Conservation (phyloP, 306 rosid genomes). For the Vigna angularis region DNA sequence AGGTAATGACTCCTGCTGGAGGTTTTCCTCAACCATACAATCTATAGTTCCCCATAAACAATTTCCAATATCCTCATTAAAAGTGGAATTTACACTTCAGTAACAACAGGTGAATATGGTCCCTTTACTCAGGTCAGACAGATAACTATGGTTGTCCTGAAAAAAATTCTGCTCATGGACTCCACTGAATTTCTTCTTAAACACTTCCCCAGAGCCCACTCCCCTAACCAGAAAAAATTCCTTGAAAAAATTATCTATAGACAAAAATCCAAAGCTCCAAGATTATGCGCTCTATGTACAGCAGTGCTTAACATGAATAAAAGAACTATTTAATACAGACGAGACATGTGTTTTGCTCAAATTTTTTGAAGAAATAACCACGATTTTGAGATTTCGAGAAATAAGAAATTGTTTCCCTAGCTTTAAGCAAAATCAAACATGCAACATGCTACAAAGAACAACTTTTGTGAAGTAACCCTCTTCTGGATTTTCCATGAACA, state of each 20-base stretch:
- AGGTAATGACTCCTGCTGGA: background rate
- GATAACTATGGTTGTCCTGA: background rate
- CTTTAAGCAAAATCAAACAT: background rate
- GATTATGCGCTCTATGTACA: background rate
- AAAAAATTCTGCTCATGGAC: background rate
- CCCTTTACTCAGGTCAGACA: conserved; percentile 9
- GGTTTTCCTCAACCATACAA: background rate
- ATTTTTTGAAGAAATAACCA: no score
- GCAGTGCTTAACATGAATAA: background rate
- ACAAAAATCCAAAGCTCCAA: background rate
- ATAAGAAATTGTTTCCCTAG: background rate
- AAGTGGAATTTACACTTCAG: background rate
- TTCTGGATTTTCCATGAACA: background rate
- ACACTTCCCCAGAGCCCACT: background rate
- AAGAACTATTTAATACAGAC: background rate
- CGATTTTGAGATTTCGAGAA: background rate
- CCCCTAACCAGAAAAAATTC: background rate
- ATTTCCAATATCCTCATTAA: background rate
- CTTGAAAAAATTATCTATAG: background rate
- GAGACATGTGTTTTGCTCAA: background rate
- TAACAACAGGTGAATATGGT: background rate
- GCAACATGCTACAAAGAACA: background rate
- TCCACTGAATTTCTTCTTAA: no score
- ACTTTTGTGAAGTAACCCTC: background rate
- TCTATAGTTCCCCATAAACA: background rate